Evolutionary conservation across 1,139 yeast species (phyloP), one percentile per base, ranked within the genome.

Genomic region (Saccharomyces hybrid): DNA sequence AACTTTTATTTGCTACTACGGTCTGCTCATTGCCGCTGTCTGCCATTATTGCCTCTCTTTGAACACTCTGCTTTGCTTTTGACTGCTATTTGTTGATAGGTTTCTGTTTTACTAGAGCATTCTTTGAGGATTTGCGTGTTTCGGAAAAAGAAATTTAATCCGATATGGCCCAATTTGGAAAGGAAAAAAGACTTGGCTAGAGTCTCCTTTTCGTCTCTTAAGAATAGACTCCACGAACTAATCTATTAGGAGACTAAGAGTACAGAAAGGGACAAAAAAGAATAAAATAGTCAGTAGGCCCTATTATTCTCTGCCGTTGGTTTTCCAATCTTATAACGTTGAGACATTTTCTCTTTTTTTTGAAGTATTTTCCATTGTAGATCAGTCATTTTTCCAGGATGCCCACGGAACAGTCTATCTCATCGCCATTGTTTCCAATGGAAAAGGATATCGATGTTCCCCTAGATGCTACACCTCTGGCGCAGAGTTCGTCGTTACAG

Each of bases 381-480:
- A 38, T 38, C 27, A 38, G n/a, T 38, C 16, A 26, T 27, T 16
- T 49, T 48, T 23, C 38, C n/a, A 14, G 31, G n/a, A 62, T 60
- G 62, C 48, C 59, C n/a, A 60, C 57, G 19, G 51, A 58, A 23
- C 55, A 61, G 14, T 53, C 62, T 9, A 60, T 59, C 8, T 51
- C 55, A 26, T 66, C 71, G 1, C 70, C 72, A 29, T 60, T 70
- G 16, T 73, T 73, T 56, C 76, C 76, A 1, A 60, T 66, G 3
- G 76, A 73, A 31, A 69, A 71, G 51, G 70, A 67, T 48, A 59
- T 67, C 14, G 72, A 68, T 38, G 66, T 73, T 25, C 60, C 70
- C 2, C 51, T 55, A 3, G 65, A 67, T 34, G 69, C 70, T 5
- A 60, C 62, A 34, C 75, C 76, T 0, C 54, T 73, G 47, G 68